Percentiles rank a stretch among this genome's conserved stretches.
phyloP scores from a whole-genome alignment of 495 filamentous ascomycete species.

The Penicillium coprophilum region DNA sequence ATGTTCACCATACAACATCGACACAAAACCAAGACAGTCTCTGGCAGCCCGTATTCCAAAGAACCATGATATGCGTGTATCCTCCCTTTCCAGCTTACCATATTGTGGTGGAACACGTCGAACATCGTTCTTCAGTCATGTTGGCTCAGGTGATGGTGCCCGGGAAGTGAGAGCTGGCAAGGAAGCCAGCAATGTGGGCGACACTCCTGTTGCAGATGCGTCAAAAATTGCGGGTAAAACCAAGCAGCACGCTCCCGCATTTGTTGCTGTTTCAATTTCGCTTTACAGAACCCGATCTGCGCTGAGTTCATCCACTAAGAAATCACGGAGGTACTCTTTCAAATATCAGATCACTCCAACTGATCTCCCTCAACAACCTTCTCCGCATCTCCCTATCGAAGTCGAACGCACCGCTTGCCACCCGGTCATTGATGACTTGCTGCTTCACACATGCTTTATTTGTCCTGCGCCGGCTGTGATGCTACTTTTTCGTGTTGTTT shows the following conservation, averaged over 20 bases:
- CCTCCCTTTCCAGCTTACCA: constrained; percentile 2
- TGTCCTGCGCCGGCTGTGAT: constrained; percentile 16
- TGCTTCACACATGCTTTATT: constrained; percentile 19
- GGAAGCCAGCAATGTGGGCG: not conserved
- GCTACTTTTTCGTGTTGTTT: constrained; percentile 5
- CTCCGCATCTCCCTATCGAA: not conserved
- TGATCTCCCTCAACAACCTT: not conserved
- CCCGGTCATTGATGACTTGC: constrained; percentile 11
- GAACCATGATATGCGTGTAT: constrained; percentile 6
- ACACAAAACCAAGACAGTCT: not conserved
- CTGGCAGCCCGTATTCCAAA: not conserved
- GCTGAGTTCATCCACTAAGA: not conserved
- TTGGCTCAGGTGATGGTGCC: not conserved
- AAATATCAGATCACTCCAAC: constrained; percentile 11
- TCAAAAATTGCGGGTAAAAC: not conserved
- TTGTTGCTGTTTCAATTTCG: constrained; percentile 19
- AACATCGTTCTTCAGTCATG: not conserved
- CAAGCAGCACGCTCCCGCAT: not conserved
- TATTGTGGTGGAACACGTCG: not conserved
- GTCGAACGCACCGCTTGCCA: not conserved
- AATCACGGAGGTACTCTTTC: not conserved
- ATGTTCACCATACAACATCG: constrained; percentile 14
- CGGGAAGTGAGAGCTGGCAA: not conserved
- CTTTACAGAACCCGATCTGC: constrained; percentile 14
- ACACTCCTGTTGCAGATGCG: not conserved